These are phyloP conservation scores for Yarrowia galli DNA, from an alignment of 1,139 yeast species.

Conservation along the genomic window DNA sequence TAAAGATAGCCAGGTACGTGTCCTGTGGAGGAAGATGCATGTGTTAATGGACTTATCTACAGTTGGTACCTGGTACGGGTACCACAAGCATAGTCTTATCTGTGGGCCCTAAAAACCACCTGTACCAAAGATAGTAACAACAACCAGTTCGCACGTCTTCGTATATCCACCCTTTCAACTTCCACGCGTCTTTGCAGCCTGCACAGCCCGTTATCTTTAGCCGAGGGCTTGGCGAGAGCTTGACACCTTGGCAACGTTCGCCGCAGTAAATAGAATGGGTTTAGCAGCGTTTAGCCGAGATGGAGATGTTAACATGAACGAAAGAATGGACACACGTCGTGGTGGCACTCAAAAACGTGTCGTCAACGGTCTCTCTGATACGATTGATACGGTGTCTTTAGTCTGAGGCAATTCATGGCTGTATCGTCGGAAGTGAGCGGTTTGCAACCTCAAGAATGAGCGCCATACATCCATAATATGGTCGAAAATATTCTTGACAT, in stretches of 20 bases:
- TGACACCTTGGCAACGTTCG: neutral
- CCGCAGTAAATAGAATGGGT: no score
- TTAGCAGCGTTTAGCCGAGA: neutral
- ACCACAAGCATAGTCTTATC: no score
- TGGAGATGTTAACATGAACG: neutral
- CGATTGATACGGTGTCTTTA: neutral
- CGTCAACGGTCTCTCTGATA: neutral
- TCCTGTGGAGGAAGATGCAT: no score
- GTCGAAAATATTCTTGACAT: neutral
- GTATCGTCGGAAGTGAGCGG: neutral
- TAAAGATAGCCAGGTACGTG: neutral
- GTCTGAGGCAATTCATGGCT: neutral
- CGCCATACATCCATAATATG: no score
- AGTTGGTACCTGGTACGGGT: no score
- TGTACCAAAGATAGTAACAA: no score
- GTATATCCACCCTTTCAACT: no score
- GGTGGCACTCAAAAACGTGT: neutral
- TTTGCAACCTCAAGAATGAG: no score
- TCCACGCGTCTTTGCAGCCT: neutral
- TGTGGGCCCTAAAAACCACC: no score
- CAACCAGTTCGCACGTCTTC: no score
- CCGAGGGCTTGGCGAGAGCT: neutral
- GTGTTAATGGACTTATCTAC: no score
- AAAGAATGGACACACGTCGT: no score
- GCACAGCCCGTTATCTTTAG: neutral